phyloP scores from a whole-genome alignment of 768 basidiomycete genomes.

The Strobilomyces confusus region DNA sequence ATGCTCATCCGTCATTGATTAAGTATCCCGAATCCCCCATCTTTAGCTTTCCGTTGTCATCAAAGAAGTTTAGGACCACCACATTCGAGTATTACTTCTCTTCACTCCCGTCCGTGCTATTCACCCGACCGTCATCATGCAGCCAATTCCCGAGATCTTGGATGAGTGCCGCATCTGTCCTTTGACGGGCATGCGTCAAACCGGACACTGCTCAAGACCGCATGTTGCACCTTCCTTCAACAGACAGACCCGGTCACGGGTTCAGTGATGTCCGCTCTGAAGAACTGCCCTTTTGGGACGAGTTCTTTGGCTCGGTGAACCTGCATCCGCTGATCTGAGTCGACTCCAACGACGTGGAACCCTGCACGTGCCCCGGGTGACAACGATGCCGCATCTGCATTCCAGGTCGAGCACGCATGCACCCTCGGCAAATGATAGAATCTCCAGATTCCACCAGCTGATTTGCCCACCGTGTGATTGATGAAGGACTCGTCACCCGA shows the following conservation, averaged over 20 bases:
- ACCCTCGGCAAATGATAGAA: neutral
- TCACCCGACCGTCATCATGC: slow-evolving; percentile 9
- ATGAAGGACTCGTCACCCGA: neutral
- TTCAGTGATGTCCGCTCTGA: slow-evolving; percentile 5
- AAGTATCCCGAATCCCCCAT: slow-evolving; percentile 7
- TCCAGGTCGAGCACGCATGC: slow-evolving; percentile 5
- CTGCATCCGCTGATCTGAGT: slow-evolving; percentile 3
- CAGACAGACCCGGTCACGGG: neutral
- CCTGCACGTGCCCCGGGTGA: slow-evolving; percentile 1
- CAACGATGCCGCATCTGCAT: slow-evolving; percentile 10
- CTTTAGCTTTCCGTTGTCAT: slow-evolving; percentile 1
- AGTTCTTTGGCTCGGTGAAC: slow-evolving; percentile 7
- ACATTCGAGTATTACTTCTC: neutral
- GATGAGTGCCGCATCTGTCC: slow-evolving; percentile 7
- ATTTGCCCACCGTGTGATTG: slow-evolving; percentile 1
- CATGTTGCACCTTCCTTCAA: neutral
- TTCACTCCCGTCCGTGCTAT: neutral
- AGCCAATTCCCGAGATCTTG: slow-evolving; percentile 18
- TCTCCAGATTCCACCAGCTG: slow-evolving; percentile 1
- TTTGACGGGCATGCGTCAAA: slow-evolving; percentile 7
- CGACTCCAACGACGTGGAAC: slow-evolving; percentile 4
- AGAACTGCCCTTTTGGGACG: slow-evolving; percentile 4
- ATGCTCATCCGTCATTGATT: slow-evolving; percentile 4
- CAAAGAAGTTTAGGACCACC: slow-evolving; percentile 10
- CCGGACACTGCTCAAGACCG: neutral